Evolutionary conservation across 495 filamentous ascomycete species (phyloP).

Genomic region (Trichodelitschia bisporula): DNA sequence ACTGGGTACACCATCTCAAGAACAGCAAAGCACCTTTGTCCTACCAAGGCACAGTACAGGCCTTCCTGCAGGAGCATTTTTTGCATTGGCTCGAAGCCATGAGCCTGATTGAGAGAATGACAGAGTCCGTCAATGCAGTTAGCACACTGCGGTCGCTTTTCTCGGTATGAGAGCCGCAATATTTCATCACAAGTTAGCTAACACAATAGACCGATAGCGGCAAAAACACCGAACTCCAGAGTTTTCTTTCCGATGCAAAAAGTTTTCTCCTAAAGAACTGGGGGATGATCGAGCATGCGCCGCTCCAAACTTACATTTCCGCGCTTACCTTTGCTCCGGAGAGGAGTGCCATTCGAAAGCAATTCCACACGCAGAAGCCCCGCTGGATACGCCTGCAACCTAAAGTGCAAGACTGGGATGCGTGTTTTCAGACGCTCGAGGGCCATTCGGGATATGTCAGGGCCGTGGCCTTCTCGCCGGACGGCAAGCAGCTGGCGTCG

Average conservation of each 20-base stretch:
- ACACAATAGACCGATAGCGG: too few relatives aligned
- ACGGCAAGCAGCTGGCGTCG: background rate
- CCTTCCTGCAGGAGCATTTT: slow-evolving; percentile 20
- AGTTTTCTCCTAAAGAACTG: slow-evolving; percentile 14
- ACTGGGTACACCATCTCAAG: slow-evolving; percentile 23
- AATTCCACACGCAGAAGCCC: slow-evolving; percentile 1
- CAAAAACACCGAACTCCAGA: too few relatives aligned
- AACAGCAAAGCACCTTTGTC: slow-evolving; percentile 9
- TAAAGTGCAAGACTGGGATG: slow-evolving; percentile 3
- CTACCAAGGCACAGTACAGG: slow-evolving; percentile 9
- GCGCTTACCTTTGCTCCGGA: slow-evolving; percentile 16
- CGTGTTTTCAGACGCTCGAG: background rate
- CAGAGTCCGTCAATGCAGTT: too few relatives aligned
- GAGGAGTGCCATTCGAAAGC: slow-evolving; percentile 10
- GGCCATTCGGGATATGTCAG: slow-evolving; percentile 2
- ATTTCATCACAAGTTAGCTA: too few relatives aligned
- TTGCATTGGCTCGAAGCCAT: slow-evolving; percentile 23
- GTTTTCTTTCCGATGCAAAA: slow-evolving; percentile 16
- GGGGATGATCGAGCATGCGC: slow-evolving; percentile 9
- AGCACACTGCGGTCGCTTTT: too few relatives aligned
- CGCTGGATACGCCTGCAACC: slow-evolving; percentile 1
- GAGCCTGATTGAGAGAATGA: too few relatives aligned
- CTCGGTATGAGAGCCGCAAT: too few relatives aligned
- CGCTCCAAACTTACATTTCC: slow-evolving; percentile 13
- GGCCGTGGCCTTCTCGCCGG: background rate